Base-by-base conservation (phyloP, 208 protist genomes). In the Leishmania amazonensis region DNA sequence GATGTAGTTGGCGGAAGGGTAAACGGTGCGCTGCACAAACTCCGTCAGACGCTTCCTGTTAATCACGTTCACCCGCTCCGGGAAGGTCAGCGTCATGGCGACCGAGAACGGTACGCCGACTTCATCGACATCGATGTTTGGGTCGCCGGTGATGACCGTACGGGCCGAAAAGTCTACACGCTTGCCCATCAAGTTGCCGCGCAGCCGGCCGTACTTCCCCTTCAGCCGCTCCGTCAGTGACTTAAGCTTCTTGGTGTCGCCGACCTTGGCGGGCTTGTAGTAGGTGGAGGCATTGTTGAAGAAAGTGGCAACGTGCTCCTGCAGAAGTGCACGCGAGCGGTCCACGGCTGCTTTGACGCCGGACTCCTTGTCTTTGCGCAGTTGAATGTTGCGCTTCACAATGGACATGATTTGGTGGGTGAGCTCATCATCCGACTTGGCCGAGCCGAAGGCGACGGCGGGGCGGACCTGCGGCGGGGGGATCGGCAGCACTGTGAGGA, bases 121-220 rank as follows among this genome's bases (percentile, higher is more conserved):
- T 88, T 99, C 94, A 79, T 98, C 94, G 75, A 99, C 99, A 60
- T 94, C 91, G 79, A 99, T 95, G 87, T 99, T 99, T 35, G 98
- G 99, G 87, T 99, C 99, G 1, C 98, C 93, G 6, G 99, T 99
- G 93, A 99, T 99, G 81, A 99, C 99, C 0, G 99, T 99, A 60
- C 99, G 96, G 9, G 99, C 99, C 60, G 93, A 99, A 88, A 99
- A 99, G 86, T 99, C 99, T 35, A 99, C 99, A 78, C 99, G 98
- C 89, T 99, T 99, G 71, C 99, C 99, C 99, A 99, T 99, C 9
- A 99, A 85, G 88, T 99, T 99, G 45, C 98, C 97, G 67, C 99
- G 93, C 58, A 99, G 95, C 35, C 99, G 89, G 45, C 99, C 99
- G 87, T 99, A 98, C 90, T 99, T 99, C 54, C 99, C 99, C 86